Conservation (phyloP, 1,139 yeast genomes). For the Yamadazyma friedrichii region DNA sequence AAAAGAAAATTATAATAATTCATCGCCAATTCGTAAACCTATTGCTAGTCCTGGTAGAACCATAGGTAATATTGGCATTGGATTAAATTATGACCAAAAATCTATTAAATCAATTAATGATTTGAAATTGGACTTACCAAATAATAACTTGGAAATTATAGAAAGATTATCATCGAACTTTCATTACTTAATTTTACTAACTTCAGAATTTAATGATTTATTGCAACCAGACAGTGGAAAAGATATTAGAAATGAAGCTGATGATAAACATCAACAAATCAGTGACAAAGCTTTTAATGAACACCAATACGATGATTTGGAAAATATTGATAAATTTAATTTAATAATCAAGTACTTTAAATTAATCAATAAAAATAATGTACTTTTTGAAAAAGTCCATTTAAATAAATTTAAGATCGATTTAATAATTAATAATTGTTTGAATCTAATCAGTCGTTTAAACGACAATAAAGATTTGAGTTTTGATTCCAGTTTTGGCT, state of each 20-base stretch:
- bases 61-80: slow-evolving; percentile 1
- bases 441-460: slow-evolving; percentile 5
- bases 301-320: not conserved
- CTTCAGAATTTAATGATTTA: not conserved
- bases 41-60: too few species aligned
- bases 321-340: slow-evolving; percentile 3
- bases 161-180: not conserved
- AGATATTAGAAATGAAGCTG: too few species aligned
- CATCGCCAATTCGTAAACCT: slow-evolving; percentile 12
- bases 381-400: slow-evolving; percentile 6
- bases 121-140: too few species aligned
- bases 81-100: not conserved
- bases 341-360: slow-evolving; percentile 9
- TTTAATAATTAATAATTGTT: slow-evolving; percentile 10
- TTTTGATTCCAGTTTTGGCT: slow-evolving; percentile 3
- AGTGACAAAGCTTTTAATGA: not conserved
- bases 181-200: not conserved
- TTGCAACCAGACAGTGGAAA: too few species aligned
- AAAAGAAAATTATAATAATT: slow-evolving; percentile 12
- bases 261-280: too few species aligned
- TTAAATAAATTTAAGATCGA: slow-evolving; percentile 9
- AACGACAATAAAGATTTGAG: slow-evolving; percentile 1
- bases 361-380: slow-evolving; percentile 9
- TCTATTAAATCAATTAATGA: not conserved
- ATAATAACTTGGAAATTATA: not conserved